Percentiles rank a stretch among this genome's conserved stretches.
Conservation (phyloP, 805 yeast genomes). For the Wickerhamomyces kurtzmanii region DNA sequence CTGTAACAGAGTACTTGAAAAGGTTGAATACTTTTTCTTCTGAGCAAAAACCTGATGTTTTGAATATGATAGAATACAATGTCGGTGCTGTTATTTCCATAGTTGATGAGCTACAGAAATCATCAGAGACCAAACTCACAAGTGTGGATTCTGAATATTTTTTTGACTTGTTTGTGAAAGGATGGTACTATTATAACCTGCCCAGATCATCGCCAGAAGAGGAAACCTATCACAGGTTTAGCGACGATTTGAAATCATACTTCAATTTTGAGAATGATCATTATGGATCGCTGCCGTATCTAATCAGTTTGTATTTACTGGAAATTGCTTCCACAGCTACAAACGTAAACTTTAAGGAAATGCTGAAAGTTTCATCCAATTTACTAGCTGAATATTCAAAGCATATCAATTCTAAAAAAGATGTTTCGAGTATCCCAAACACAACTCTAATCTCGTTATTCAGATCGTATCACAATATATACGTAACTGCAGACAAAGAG, state of each 20-base stretch:
- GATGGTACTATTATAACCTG: slow-evolving; percentile 1
- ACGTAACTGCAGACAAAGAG: no score
- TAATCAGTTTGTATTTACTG: slow-evolving; percentile 8
- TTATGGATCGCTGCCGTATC: slow-evolving; percentile 8
- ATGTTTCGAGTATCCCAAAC: no score
- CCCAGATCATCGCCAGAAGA: neutral
- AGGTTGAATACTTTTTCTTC: slow-evolving; percentile 1
- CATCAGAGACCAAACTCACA: slow-evolving; percentile 1
- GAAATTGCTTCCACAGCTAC: no score
- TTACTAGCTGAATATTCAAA: slow-evolving; percentile 9
- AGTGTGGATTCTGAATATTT: no score
- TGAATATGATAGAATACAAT: slow-evolving; percentile 33
- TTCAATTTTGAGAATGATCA: slow-evolving; percentile 5
- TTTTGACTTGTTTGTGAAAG: neutral
- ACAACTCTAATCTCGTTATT: no score
- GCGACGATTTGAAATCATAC: neutral
- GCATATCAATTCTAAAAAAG: no score
- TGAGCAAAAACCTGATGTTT: slow-evolving; percentile 19
- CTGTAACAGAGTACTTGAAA: neutral
- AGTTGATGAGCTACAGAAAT: slow-evolving; percentile 5
- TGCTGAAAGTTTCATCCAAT: slow-evolving; percentile 2
- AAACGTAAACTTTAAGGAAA: no score
- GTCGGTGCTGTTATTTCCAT: slow-evolving; percentile 32
- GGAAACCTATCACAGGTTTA: slow-evolving; percentile 2
- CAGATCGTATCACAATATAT: no score